phyloP scores from a whole-genome alignment of 371 early-diverging fungal species.

The Rhizopus sp. region DNA sequence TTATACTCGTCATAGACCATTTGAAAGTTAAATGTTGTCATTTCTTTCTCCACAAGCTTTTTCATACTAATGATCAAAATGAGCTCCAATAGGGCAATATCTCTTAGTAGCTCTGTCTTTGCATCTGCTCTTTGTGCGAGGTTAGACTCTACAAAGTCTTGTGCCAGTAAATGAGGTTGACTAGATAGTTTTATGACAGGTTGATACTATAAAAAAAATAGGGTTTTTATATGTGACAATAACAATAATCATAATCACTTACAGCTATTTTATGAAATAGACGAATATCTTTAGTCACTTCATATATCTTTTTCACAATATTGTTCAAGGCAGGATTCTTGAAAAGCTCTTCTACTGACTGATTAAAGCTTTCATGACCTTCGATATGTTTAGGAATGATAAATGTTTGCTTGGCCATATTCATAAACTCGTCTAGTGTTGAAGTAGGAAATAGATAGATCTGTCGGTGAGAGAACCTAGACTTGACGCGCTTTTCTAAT shows the following conservation, averaged over 20 bases:
- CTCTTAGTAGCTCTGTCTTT: constrained; percentile 67
- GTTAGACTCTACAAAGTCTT: constrained; percentile 50
- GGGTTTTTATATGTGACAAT: background rate
- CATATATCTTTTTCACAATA: constrained; percentile 59
- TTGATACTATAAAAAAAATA: constrained; percentile 47
- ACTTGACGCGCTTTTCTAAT: constrained; percentile 93
- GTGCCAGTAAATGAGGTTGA: constrained; percentile 45
- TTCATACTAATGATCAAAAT: constrained; percentile 81
- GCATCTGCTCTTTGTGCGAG: constrained; percentile 54
- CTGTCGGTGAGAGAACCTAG: constrained; percentile 89
- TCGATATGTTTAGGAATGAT: constrained; percentile 22
- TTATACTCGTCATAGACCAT: constrained; percentile 93
- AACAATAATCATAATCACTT: constrained; percentile 25
- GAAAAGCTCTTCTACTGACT: constrained; percentile 40
- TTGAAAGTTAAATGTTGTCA: constrained; percentile 85
- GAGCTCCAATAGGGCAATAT: constrained; percentile 79
- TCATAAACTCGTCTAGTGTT: constrained; percentile 59
- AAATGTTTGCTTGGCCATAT: constrained; percentile 55
- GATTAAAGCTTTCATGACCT: constrained; percentile 34
- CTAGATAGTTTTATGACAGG: constrained; percentile 50
- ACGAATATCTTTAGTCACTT: constrained; percentile 63
- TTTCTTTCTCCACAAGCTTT: constrained; percentile 65
- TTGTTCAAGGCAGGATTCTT: constrained; percentile 49
- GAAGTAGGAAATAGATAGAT: constrained; percentile 68
- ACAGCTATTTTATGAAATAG: constrained; percentile 64